Percentiles rank a stretch among this genome's conserved stretches.
Conservation (phyloP, 495 filamentous ascomycete species). For the Pseudevernia furfuracea region DNA sequence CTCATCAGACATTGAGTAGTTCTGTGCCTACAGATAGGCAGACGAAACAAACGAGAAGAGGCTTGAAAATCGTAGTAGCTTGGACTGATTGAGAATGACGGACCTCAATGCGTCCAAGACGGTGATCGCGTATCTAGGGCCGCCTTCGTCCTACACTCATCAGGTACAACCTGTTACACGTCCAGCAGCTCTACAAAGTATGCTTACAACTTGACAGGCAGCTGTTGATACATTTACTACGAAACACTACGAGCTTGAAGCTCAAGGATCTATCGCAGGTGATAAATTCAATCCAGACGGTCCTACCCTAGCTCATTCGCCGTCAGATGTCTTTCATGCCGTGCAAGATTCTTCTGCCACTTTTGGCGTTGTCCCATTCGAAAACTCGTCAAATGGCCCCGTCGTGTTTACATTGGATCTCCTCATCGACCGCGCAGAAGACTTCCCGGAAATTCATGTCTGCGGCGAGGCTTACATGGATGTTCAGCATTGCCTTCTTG, state of each 20-base stretch:
- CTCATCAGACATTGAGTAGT: not conserved
- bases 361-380: conserved; percentile 85
- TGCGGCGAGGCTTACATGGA: conserved; percentile 75
- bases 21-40: not conserved
- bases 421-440: conserved; percentile 59
- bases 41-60: conserved; percentile 7
- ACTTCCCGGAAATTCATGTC: conserved; percentile 59
- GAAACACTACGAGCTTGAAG: conserved; percentile 46
- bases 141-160: conserved; percentile 78
- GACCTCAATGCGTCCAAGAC: not conserved
- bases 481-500: conserved; percentile 80
- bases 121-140: conserved; percentile 74
- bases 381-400: conserved; percentile 89
- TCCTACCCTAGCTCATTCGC: conserved; percentile 22
- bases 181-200: conserved; percentile 10
- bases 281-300: conserved; percentile 12
- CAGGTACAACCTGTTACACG: conserved; percentile 50
- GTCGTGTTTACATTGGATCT: conserved; percentile 85
- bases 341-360: conserved; percentile 56
- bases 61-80: not conserved
- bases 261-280: conserved; percentile 58
- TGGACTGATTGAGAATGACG: conserved; percentile 3
- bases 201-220: conserved; percentile 42
- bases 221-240: conserved; percentile 55
- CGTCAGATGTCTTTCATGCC: conserved; percentile 64